These are phyloP conservation scores for Toxoplasma gondii DNA, from an alignment of 169 alveolate species.

Conservation along the genomic window DNA sequence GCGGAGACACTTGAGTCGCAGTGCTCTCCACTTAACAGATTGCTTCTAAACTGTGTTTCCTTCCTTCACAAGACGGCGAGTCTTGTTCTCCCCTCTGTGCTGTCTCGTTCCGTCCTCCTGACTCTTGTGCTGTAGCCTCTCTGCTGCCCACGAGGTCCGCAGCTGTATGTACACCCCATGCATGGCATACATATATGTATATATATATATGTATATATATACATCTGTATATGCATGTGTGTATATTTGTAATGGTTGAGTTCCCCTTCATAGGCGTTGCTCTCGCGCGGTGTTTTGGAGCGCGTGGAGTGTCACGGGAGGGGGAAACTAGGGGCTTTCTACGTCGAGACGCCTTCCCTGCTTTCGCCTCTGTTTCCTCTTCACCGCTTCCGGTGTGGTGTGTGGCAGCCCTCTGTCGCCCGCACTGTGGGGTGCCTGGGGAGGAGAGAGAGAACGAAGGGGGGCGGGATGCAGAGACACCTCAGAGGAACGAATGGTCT, in stretches of 20 bases:
- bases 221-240: background rate
- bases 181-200: too few relatives aligned
- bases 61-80: too few relatives aligned
- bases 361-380: background rate
- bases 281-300: background rate
- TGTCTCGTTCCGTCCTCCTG: background rate
- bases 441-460: background rate
- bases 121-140: too few relatives aligned
- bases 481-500: background rate
- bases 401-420: conserved; percentile 40
- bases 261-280: conserved; percentile 28
- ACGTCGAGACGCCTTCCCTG: background rate
- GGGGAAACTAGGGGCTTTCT: background rate
- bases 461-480: conserved; percentile 14
- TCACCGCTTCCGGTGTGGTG: background rate
- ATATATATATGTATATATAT: background rate
- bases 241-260: too few relatives aligned
- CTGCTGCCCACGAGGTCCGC: too few relatives aligned
- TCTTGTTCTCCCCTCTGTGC: too few relatives aligned
- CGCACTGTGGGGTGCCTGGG: background rate
- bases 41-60: background rate
- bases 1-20: background rate
- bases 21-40: background rate
- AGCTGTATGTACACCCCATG: too few relatives aligned
- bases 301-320: conserved; percentile 23